phyloP scores from a whole-genome alignment of 805 yeast genomes.

The Vanderwaltozyma tropicalis region DNA sequence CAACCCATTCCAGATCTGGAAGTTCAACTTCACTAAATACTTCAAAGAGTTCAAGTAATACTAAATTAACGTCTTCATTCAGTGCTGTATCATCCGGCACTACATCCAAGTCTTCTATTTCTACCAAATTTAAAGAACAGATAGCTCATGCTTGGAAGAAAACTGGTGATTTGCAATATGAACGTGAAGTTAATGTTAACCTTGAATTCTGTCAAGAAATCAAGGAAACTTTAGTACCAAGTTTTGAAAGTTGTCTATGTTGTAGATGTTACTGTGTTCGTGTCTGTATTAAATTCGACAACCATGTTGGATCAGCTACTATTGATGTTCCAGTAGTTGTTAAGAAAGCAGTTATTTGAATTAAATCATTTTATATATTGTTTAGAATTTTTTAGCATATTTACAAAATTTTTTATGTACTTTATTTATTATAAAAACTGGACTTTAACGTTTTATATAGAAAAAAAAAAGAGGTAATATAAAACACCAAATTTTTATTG shows the following conservation, averaged over 20 bases:
- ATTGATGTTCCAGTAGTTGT: conserved; percentile 32
- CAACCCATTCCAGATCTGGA: neutral
- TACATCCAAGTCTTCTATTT: conserved; percentile 7
- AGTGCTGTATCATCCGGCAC: conserved; percentile 9
- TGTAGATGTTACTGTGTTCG: conserved; percentile 48
- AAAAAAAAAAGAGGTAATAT: no score
- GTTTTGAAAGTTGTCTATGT: conserved; percentile 54
- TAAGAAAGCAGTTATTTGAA: conserved; percentile 20
- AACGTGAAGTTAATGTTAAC: conserved; percentile 31
- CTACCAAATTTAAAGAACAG: conserved; percentile 16
- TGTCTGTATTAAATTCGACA: conserved; percentile 35
- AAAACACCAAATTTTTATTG: no score
- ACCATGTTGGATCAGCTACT: conserved; percentile 22
- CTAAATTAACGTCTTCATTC: conserved; percentile 4
- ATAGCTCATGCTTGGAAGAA: conserved; percentile 21
- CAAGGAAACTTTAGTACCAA: conserved; percentile 44
- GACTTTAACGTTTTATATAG: neutral
- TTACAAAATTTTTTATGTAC: no score
- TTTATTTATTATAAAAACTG: no score
- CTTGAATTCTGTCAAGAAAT: conserved; percentile 35
- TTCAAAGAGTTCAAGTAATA: conserved; percentile 1
- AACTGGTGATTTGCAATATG: conserved; percentile 25
- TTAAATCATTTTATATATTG: neutral
- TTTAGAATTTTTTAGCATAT: neutral
- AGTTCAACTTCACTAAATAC: neutral